phyloP scores from a whole-genome alignment of 164 flowering plant genomes.

The Vitis cinerea region DNA sequence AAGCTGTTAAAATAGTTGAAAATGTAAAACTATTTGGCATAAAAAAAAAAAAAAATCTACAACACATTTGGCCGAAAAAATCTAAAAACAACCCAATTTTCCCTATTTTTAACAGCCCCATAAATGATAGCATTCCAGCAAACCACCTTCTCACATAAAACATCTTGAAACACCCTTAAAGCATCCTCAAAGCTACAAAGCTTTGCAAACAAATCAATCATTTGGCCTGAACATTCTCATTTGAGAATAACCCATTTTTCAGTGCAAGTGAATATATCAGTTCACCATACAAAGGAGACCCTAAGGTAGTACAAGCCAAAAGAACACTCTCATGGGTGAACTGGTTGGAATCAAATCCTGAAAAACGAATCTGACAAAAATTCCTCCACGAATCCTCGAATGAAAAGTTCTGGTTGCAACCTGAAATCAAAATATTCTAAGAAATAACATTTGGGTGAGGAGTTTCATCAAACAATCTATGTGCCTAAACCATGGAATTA shows the following conservation, averaged over 20 bases:
- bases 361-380: constrained; percentile 26
- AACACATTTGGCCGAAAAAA: constrained; percentile 52
- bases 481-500: constrained; percentile 34
- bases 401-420: constrained; percentile 32
- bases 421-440: constrained; percentile 66
- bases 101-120: constrained; percentile 59
- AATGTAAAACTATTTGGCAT: constrained; percentile 60
- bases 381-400: constrained; percentile 43
- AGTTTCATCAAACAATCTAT: constrained; percentile 45
- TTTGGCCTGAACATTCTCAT: constrained; percentile 56
- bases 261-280: too few species aligned
- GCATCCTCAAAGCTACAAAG: constrained; percentile 51
- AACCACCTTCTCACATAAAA: constrained; percentile 54
- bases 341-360: too few species aligned
- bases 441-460: constrained; percentile 38
- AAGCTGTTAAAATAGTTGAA: constrained; percentile 65
- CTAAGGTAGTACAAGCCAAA: too few species aligned
- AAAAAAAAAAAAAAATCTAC: constrained; percentile 4
- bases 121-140: constrained; percentile 79
- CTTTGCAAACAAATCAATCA: constrained; percentile 67
- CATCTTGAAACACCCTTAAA: constrained; percentile 57
- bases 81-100: constrained; percentile 46
- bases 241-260: constrained; percentile 41
- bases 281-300: too few species aligned
- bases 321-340: too few species aligned